These are phyloP conservation scores for Mucor lusitanicus DNA, from an alignment of 371 early-diverging fungal species.

Conservation along the genomic window DNA sequence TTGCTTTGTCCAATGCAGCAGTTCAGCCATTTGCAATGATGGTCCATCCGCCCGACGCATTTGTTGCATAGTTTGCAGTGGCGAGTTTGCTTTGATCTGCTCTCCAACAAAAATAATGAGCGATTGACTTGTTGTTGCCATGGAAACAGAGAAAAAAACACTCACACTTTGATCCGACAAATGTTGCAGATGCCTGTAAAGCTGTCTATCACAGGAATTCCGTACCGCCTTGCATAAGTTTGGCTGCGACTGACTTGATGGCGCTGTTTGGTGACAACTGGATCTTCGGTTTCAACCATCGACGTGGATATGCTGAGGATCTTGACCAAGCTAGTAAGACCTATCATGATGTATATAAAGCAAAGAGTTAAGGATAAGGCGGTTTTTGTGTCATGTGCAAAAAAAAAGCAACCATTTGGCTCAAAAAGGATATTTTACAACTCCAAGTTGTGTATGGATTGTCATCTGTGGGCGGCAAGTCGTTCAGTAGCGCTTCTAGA, in stretches of 20 bases:
- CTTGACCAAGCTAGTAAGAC: slow-evolving; percentile 33
- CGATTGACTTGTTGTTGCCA: not conserved
- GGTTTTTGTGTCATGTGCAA: not conserved
- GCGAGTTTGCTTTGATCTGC: slow-evolving; percentile 48
- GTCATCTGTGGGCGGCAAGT: not conserved
- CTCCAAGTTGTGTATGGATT: not conserved
- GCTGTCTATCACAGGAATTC: slow-evolving; percentile 72
- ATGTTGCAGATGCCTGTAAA: slow-evolving; percentile 65
- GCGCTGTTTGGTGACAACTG: slow-evolving; percentile 36
- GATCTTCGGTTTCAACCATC: slow-evolving; percentile 55
- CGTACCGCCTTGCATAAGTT: slow-evolving; percentile 64
- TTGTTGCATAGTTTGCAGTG: slow-evolving; percentile 86
- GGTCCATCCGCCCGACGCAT: slow-evolving; percentile 80
- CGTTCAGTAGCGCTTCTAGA: not conserved
- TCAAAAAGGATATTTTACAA: slow-evolving; percentile 29
- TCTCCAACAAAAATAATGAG: not conserved
- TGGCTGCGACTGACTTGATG: slow-evolving; percentile 57
- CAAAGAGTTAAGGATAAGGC: slow-evolving; percentile 15
- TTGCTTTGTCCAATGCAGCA: slow-evolving; percentile 79
- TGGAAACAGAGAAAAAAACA: not conserved
- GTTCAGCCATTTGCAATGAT: slow-evolving; percentile 83
- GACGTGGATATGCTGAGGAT: slow-evolving; percentile 49
- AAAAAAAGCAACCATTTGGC: not conserved
- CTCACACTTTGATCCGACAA: slow-evolving; percentile 66
- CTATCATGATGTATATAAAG: slow-evolving; percentile 28